Percentiles rank a stretch among this genome's conserved stretches.
Conservation (phyloP, 495 filamentous ascomycete genomes). For the Letharia lupina region DNA sequence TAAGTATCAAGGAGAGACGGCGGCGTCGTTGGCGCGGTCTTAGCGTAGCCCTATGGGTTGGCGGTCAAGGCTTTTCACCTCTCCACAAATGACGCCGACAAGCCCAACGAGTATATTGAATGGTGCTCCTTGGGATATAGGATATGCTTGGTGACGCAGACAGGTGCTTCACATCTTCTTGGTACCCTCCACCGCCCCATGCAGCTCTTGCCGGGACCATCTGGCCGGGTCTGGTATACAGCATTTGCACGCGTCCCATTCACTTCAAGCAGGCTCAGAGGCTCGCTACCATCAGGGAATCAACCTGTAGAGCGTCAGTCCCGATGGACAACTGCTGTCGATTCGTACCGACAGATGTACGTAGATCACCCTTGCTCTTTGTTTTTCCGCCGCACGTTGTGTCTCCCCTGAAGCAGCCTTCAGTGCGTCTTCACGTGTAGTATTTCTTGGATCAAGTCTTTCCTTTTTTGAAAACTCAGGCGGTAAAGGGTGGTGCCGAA, state of each 20-base stretch:
- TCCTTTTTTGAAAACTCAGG: background rate
- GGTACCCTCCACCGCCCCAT: background rate
- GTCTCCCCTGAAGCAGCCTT: background rate
- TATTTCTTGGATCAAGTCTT: background rate
- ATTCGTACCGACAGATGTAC: background rate
- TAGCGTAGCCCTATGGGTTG: background rate
- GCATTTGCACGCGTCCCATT: background rate
- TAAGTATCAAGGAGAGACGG: too few relatives aligned
- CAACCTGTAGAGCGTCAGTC: background rate
- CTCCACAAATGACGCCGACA: background rate
- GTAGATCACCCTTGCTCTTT: background rate
- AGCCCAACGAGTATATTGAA: background rate
- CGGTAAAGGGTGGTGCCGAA: background rate
- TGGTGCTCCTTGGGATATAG: background rate
- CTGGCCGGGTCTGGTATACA: background rate
- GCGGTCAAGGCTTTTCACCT: background rate
- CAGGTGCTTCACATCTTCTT: background rate
- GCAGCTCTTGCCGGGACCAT: background rate
- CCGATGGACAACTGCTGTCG: background rate
- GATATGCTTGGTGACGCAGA: too few relatives aligned
- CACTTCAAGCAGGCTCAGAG: background rate
- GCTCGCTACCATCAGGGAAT: background rate
- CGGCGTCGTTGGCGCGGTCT: background rate
- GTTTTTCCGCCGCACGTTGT: background rate
- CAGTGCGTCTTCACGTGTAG: background rate